Percentiles rank a stretch among this genome's conserved stretches.
These are phyloP conservation scores for Cupressus sempervirens DNA, from an alignment of 75 land plant genomes.

Conservation along the genomic window DNA sequence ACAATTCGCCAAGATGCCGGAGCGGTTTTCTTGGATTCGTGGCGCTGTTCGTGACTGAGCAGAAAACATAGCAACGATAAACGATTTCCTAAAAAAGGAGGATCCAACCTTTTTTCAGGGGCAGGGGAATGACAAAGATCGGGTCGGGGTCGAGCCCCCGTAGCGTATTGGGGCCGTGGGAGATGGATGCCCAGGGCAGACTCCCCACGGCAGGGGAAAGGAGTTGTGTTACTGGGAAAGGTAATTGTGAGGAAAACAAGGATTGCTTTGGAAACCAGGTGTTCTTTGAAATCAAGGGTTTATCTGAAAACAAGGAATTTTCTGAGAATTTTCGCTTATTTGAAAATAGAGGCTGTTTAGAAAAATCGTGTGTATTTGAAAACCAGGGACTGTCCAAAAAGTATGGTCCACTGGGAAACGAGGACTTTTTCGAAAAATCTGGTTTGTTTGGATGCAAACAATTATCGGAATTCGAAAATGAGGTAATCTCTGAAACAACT, in stretches of 20 bases:
- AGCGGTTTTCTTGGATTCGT: neutral
- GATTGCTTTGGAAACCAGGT: neutral
- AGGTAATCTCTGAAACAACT: too few species aligned
- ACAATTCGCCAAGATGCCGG: neutral
- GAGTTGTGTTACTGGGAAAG: neutral
- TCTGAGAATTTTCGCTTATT: neutral
- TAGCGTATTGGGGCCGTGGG: constrained; percentile 5
- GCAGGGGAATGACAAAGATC: neutral
- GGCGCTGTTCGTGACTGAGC: neutral
- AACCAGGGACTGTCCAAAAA: neutral
- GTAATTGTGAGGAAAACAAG: neutral
- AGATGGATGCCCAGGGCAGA: neutral
- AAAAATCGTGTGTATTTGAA: neutral
- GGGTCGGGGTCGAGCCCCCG: constrained; percentile 1
- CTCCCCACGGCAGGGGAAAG: neutral
- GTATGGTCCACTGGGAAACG: too few species aligned
- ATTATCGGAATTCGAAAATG: too few species aligned
- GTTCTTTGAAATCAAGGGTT: too few species aligned
- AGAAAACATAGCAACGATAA: neutral
- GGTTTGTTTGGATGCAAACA: too few species aligned
- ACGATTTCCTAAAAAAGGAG: neutral
- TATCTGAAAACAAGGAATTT: neutral
- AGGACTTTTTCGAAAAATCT: too few species aligned
- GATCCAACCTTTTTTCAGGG: neutral
- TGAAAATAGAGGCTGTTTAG: neutral